Conservation (phyloP, 176 grass and related monocot species). For the Sorghum bicolor region Sorghum_bicolor_NCBIv3 NC_012875.2:59200501-59201000, state of each 20-base stretch:
- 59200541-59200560: neutral
- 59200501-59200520: neutral
- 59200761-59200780: neutral
- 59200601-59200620: neutral
- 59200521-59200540: neutral
- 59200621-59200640: neutral
- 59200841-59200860: neutral
- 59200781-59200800: neutral
- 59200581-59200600: neutral
- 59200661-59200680: neutral
- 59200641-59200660: neutral
- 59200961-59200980: conserved; percentile 14
- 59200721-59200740: neutral
- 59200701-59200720: neutral
- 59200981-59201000: conserved; percentile 35
- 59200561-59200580: neutral
- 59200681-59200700: neutral
- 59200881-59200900: neutral
- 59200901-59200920: neutral
- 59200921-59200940: conserved; percentile 16
- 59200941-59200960: conserved; percentile 27
- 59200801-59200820: neutral
- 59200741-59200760: neutral
- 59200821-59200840: neutral
- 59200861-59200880: neutral